Percentiles rank a stretch among this genome's conserved stretches.
Evolutionary conservation across 2,329 filamentous ascomycete species (phyloP).

Genomic region (Exophiala spinifera): DNA sequence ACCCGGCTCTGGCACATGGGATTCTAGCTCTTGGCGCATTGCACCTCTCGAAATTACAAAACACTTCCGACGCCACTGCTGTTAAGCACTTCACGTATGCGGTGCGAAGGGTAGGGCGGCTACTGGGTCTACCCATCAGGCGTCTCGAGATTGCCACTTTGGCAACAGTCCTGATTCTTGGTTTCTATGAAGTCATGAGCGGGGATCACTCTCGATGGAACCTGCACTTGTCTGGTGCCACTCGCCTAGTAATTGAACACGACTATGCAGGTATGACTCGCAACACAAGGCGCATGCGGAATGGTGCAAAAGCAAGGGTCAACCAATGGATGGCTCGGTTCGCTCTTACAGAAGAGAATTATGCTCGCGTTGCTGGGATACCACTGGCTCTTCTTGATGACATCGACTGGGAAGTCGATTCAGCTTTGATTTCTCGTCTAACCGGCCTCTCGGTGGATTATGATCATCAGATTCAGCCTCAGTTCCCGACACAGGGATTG

Average conservation of each 20-base stretch:
- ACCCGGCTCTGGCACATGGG: constrained; percentile 84
- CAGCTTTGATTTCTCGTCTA: constrained; percentile 56
- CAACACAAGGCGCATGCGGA: constrained; percentile 65
- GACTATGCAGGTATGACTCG: constrained; percentile 72
- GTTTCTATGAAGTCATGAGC: constrained; percentile 91
- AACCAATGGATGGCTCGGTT: constrained; percentile 33
- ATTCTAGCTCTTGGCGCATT: constrained; percentile 84
- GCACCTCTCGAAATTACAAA: constrained; percentile 80
- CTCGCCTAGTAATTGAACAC: constrained; percentile 72
- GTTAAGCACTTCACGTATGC: constrained; percentile 90
- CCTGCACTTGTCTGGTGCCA: constrained; percentile 79
- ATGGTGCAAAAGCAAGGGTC: constrained; percentile 42
- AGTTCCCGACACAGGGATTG: constrained; percentile 7
- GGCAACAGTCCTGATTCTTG: constrained; percentile 81
- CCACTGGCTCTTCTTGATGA: constrained; percentile 44
- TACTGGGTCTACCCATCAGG: constrained; percentile 65
- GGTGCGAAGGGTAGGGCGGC: constrained; percentile 71
- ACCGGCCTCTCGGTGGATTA: constrained; percentile 58
- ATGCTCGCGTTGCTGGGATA: constrained; percentile 32
- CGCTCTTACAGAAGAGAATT: constrained; percentile 21
- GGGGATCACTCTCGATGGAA: constrained; percentile 96
- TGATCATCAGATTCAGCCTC: constrained; percentile 49
- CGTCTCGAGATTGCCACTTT: constrained; percentile 75
- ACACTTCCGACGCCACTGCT: constrained; percentile 70
- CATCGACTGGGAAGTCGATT: constrained; percentile 51